Base-by-base conservation (phyloP, 2,329 filamentous ascomycete species). In the Pyricularia grisea region DNA sequence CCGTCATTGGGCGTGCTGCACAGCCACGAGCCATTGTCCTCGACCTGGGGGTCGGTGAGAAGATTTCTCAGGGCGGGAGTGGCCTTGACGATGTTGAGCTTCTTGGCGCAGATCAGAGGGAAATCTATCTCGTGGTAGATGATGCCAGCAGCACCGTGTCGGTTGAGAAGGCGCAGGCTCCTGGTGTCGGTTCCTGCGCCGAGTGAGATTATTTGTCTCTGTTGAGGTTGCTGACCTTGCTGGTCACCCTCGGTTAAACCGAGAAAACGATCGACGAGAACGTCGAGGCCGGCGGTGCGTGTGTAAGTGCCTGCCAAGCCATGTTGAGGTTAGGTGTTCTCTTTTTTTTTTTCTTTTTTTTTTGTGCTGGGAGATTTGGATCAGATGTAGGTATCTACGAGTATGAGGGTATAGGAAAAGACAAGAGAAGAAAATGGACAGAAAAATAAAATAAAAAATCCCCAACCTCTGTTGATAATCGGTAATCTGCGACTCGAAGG, bases 61-160 rank as follows among this genome's bases (percentile, higher is more conserved):
- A 84, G 76, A 2, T 73, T 73, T 14, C 78, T 76, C 58, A 86
- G 75, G 1, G 70, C 70, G 0, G 83, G 80, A 0, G 84, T 82
- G 28, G 83, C 81, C 73, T 86, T 78, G 7, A 85, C 79, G 3
- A 80, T 80, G 68, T 78, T 78, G 63, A 91, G 84, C 79, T 94
- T 97, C 61, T 85, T 83, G 2, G 81, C 76, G n/a, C 88, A 89
- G 68, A 94, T 93, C 27, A 85, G 79, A 0, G 91, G 85, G 74
- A 98, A 98, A 78, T 99, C 95, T 69, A 99, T 83, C 78, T 99
- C 95, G 78, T 98, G 94, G 78, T 98, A 99, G 70, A 90, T 77
- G 23, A 97, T 78, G 14, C 78, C 75, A 17, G 74, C 71, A 27
- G 71, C 69, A 7, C 70, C 68, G 0, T 81, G 77, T 20, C 80